Evolutionary conservation across 495 filamentous ascomycete genomes (phyloP), one percentile per base, ranked within the genome.

Genomic region (Talaromyces borbonicus): DNA sequence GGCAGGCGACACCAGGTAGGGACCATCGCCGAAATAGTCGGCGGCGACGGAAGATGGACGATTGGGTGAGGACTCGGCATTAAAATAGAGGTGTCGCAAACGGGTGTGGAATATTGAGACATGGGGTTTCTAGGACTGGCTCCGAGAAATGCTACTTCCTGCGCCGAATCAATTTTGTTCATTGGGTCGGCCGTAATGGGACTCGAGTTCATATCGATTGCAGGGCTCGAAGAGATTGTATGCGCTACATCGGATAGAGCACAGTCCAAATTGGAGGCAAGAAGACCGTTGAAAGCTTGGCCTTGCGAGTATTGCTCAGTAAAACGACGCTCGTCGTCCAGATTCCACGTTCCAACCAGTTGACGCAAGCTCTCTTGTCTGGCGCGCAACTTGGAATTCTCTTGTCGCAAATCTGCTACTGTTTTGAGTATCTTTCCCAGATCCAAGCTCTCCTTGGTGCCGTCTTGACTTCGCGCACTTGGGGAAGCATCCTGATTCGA

Each of bases 331-430:
- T 36, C 23, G 8, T 41, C 46, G 27, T 8, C 30, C 6, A 24
- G 39, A 23, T 58, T 50, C 59, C 59, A 62, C 22, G 55, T 53
- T 16, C 37, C 23, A 15, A 62, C 35, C 3, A 62, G 16, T 3
- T 16, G 20, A 8, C 45, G 53, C 19, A 62, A 31, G 16, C 44
- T 22, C 8, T 36, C 40, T 25, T 60, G 55, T 0, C 52, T 55
- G 5, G 16, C n/a, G 7, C 43, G 30, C 18, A 60, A 47, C n/a
- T 33, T 7, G 19, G 58, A 52, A 47, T 62, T 62, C 19, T 62
- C 48, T 8, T 26, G 30, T 7, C 55, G 53, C 14, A 62, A 53
- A 0, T 50, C 46, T 24, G 48, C 30, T n/a, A 62, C 58, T 6
- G 55, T 52, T 26, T 23, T 23, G 12, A 41, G 38, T 15, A 58